phyloP scores from a whole-genome alignment of 768 basidiomycete species.

The Suillus ampliporus region DNA sequence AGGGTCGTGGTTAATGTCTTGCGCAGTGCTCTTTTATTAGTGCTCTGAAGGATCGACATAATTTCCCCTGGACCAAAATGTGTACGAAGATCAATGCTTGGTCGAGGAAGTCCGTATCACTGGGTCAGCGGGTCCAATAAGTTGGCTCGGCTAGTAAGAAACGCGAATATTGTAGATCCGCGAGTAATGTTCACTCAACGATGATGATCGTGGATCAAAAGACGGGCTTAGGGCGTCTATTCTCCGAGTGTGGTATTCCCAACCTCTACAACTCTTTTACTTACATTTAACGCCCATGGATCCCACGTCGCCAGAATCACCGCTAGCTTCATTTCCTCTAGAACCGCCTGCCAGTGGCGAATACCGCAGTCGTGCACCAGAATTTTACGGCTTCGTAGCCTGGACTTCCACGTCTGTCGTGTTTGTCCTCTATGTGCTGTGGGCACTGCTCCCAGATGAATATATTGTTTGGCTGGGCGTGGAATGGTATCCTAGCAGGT shows the following conservation, averaged over 20 bases:
- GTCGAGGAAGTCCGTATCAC: not conserved
- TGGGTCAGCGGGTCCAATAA: slow-evolving; percentile 9
- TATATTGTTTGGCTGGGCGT: slow-evolving; percentile 71
- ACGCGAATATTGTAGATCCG: slow-evolving; percentile 12
- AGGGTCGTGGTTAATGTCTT: slow-evolving; percentile 54
- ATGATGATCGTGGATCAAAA: slow-evolving; percentile 14
- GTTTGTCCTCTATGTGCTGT: slow-evolving; percentile 74
- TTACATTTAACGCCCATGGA: slow-evolving; percentile 10
- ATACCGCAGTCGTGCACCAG: slow-evolving; percentile 71
- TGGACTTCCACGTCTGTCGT: slow-evolving; percentile 78
- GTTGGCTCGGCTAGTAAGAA: slow-evolving; percentile 21
- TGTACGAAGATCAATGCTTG: slow-evolving; percentile 5
- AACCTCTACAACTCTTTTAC: not conserved
- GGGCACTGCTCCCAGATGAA: slow-evolving; percentile 80
- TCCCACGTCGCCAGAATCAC: slow-evolving; percentile 52
- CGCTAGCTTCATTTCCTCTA: slow-evolving; percentile 48
- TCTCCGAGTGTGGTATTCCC: not conserved
- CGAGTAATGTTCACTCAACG: slow-evolving; percentile 4
- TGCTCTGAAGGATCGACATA: slow-evolving; percentile 35
- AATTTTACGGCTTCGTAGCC: slow-evolving; percentile 91
- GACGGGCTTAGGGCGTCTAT: slow-evolving; percentile 7
- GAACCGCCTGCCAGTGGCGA: slow-evolving; percentile 47
- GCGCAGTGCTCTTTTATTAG: slow-evolving; percentile 62
- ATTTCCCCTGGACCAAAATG: not conserved
- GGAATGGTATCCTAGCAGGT: slow-evolving; percentile 90